Evolutionary conservation across 306 rosid species (phyloP).

Genomic region (Prunus armeniaca): DNA sequence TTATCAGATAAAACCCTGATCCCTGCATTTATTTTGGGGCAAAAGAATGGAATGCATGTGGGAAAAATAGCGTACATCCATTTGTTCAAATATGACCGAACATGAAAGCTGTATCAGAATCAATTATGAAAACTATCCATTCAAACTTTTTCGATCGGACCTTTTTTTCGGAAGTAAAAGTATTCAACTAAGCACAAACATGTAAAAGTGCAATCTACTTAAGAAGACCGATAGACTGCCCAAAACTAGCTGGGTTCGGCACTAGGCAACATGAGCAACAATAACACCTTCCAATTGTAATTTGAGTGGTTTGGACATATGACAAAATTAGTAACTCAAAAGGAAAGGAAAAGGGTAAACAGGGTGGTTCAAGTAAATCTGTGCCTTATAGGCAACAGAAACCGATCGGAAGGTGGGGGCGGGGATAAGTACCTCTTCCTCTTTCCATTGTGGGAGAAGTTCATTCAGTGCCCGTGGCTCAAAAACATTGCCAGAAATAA

Average conservation of each 20-base stretch:
- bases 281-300: neutral
- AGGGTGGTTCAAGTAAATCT: neutral
- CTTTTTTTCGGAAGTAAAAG: neutral
- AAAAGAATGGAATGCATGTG: neutral
- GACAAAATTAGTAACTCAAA: neutral
- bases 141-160: neutral
- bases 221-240: neutral
- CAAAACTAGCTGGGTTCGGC: neutral
- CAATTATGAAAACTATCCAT: neutral
- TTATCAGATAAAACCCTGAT: neutral
- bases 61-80: neutral
- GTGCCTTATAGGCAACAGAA: neutral
- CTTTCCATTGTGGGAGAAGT: constrained; percentile 82
- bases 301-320: neutral
- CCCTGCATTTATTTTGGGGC: neutral
- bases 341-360: neutral
- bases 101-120: neutral
- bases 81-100: neutral
- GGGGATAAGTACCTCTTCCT: constrained; percentile 54
- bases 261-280: neutral
- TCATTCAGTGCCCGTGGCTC: constrained; percentile 89
- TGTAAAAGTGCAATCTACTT: neutral
- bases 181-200: neutral
- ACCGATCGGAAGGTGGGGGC: neutral
- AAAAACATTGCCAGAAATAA: constrained; percentile 88